phyloP scores from a whole-genome alignment of 768 basidiomycete genomes.

The Tremella fuciformis region DNA sequence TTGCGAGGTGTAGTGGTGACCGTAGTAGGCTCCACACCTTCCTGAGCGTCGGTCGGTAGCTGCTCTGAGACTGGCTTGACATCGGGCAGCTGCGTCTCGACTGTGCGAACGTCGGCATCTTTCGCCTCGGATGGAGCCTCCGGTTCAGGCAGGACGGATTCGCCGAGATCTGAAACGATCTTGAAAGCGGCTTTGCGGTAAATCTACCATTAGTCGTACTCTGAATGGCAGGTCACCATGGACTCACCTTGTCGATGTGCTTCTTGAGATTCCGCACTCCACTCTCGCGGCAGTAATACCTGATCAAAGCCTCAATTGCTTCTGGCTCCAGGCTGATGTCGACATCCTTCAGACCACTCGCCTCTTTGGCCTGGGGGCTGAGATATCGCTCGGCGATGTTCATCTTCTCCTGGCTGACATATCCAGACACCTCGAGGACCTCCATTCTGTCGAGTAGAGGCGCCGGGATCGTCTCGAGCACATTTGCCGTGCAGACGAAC shows the following conservation, averaged over 20 bases:
- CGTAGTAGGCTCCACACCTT: neutral
- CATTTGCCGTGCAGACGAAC: conserved; percentile 97
- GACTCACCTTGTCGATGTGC: conserved; percentile 86
- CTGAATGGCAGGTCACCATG: neutral
- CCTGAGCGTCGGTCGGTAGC: conserved; percentile 46
- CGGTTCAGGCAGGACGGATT: conserved; percentile 72
- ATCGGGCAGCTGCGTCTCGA: conserved; percentile 60
- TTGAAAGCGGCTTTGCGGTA: conserved; percentile 93
- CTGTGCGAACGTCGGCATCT: conserved; percentile 49
- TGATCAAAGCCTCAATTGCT: conserved; percentile 83
- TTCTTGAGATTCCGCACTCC: conserved; percentile 97
- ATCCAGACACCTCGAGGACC: conserved; percentile 88
- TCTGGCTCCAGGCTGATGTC: conserved; percentile 74
- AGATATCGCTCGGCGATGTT: conserved; percentile 84
- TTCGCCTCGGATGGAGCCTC: conserved; percentile 50
- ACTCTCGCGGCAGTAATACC: conserved; percentile 95
- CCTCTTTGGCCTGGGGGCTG: conserved; percentile 87
- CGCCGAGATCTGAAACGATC: conserved; percentile 84
- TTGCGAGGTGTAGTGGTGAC: conserved; percentile 72
- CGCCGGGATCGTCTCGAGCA: conserved; percentile 87
- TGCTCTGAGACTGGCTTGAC: conserved; percentile 51
- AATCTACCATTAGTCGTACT: conserved; percentile 60
- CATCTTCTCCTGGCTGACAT: conserved; percentile 88
- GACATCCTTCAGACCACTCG: conserved; percentile 77
- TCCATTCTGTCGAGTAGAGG: conserved; percentile 95